Evolutionary conservation across 148 eudicot species (phyloP).

Genomic region (Mesembryanthemum crystallinum): DNA sequence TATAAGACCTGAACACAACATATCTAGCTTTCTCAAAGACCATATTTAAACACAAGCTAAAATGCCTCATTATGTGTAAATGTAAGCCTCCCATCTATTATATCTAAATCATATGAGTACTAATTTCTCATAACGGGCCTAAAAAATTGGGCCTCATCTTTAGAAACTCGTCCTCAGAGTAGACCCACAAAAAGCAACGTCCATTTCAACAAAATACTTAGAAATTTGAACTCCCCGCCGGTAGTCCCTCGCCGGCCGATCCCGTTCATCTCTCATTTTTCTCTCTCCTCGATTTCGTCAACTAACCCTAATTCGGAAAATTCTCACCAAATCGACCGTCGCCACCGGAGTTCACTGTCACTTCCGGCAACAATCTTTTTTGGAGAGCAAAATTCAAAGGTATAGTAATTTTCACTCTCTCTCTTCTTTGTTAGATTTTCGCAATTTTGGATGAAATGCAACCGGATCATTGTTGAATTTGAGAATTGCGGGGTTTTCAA

Average conservation of each 20-base stretch:
- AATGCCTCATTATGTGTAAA: no score
- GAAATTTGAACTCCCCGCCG: no score
- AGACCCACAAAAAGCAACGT: no score
- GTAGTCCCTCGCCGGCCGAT: conserved; percentile 9
- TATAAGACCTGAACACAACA: no score
- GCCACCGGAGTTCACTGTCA: background rate
- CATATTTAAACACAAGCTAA: no score
- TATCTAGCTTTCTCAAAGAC: no score
- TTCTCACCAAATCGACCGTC: background rate
- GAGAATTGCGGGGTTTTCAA: background rate
- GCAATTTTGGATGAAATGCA: background rate
- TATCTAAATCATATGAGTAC: no score
- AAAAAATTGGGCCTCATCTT: no score
- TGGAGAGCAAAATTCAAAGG: background rate
- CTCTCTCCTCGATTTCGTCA: background rate
- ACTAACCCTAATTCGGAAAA: background rate
- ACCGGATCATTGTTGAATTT: conserved; percentile 3
- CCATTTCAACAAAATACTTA: no score
- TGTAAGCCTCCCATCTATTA: no score
- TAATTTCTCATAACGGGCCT: no score
- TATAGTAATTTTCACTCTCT: background rate
- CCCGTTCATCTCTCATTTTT: background rate
- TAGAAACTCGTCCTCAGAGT: no score
- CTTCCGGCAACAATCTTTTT: background rate
- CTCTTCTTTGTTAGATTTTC: background rate